These are phyloP conservation scores for Flaveria robusta DNA, from an alignment of 129 eudicot species.

Conservation along the genomic window DNA sequence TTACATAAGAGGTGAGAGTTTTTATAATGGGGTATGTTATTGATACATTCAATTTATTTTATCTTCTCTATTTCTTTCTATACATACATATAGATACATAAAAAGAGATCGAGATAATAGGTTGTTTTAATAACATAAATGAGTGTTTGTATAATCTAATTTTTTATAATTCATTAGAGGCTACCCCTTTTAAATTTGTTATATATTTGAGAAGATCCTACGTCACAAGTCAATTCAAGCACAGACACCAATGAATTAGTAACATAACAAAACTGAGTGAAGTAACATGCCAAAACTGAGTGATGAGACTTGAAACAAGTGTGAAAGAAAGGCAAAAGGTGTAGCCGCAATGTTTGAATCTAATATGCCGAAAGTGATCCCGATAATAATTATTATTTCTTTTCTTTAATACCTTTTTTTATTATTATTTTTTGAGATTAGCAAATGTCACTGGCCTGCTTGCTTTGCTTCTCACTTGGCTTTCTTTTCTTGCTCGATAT, in stretches of 20 bases:
- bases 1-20: too few relatives aligned
- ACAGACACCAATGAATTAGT: not conserved
- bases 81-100: too few relatives aligned
- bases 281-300: constrained; percentile 6
- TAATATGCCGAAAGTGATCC: constrained; percentile 40
- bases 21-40: too few relatives aligned
- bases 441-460: not conserved
- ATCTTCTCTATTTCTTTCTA: too few relatives aligned
- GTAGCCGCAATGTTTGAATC: constrained; percentile 44
- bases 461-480: not conserved
- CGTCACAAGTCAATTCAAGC: not conserved
- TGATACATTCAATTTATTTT: too few relatives aligned
- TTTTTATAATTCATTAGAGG: too few relatives aligned
- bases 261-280: not conserved
- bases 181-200: too few relatives aligned
- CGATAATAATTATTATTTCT: not conserved
- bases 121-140: too few relatives aligned
- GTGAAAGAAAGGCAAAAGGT: constrained; percentile 26
- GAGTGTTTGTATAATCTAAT: too few relatives aligned
- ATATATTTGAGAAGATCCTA: too few relatives aligned
- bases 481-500: too few relatives aligned
- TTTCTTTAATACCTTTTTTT: not conserved
- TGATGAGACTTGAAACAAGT: constrained; percentile 16
- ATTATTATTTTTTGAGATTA: not conserved
- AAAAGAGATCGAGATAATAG: too few relatives aligned